Evolutionary conservation across 371 early-diverging fungal genomes (phyloP), one percentile per base, ranked within the genome.

Genomic region (Mucor circinelloides): DNA sequence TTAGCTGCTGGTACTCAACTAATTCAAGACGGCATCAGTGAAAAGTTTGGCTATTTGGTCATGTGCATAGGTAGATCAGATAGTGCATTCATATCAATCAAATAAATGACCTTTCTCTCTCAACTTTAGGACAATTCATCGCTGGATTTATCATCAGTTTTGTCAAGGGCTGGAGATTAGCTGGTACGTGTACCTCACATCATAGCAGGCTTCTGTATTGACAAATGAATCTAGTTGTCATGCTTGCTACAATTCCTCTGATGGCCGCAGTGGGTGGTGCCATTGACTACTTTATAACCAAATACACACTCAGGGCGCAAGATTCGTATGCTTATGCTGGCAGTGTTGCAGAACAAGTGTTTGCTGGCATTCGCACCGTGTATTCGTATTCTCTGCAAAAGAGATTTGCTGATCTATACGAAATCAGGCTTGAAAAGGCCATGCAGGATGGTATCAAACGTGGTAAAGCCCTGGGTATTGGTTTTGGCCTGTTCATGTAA

Each of bases 91-190:
- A 40, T 40, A 0, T 17, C 13, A 40, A 17, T 17, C 17, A 1
- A 6, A 40, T 17, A 17, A 6, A 13, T 40, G 5, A 40, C 15
- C 38, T 10, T 13, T 40, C 3, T 6, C 3, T 40, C 17, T 40
- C 2, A 17, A 40, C 17, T 1, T 0, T 17, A 40, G 40, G 89
- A 36, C 87, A 91, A 28, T 98, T 97, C 64, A 59, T 95, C 17
- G 71, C 93, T 25, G 96, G 95, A 28, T 91, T 97, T 58, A 75
- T 94, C 23, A 86, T 97, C 50, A 97, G 95, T 28, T 97, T 98
- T 63, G 66, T 78, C 52, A 89, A 90, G 63, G 92, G 94, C 6
- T 97, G 96, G 95, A 85, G 87, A 67, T 83, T 98, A 65, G 91
- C 83, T 36, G 57, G 64, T 64, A 64, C 30, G 23, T 28, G 3